Percentiles rank a stretch among this genome's conserved stretches.
phyloP scores from a whole-genome alignment of 495 filamentous ascomycete genomes.

The Chaetomium cochliodes region DNA sequence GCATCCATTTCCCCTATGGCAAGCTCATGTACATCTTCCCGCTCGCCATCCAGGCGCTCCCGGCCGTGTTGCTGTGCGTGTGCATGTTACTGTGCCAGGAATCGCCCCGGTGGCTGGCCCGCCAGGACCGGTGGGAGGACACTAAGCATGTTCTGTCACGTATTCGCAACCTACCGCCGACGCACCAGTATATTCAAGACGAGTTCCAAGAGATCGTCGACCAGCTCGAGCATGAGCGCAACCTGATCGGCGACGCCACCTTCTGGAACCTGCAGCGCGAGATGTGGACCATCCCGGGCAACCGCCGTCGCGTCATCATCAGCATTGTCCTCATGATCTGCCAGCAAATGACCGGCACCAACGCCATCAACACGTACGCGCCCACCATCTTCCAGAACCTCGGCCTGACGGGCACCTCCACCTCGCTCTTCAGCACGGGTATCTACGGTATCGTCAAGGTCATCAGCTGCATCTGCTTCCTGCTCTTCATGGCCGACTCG shows the following conservation, averaged over 20 bases:
- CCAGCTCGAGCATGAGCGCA: conserved; percentile 68
- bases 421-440: conserved; percentile 49
- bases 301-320: conserved; percentile 49
- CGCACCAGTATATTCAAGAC: conserved; percentile 63
- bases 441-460: conserved; percentile 54
- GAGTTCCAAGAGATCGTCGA: conserved; percentile 66
- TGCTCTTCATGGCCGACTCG: conserved; percentile 62
- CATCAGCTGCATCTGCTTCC: conserved; percentile 39
- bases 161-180: conserved; percentile 54
- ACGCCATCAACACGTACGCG: conserved; percentile 55
- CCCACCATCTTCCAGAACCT: conserved; percentile 52
- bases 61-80: conserved; percentile 57
- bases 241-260: conserved; percentile 58
- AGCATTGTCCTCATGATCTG: conserved; percentile 48
- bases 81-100: conserved; percentile 61
- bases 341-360: conserved; percentile 48
- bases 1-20: conserved; percentile 41
- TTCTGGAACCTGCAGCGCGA: conserved; percentile 67
- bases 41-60: conserved; percentile 64
- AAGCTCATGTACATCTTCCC: conserved; percentile 61
- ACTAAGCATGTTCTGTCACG: conserved; percentile 54
- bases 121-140: conserved; percentile 67
- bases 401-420: conserved; percentile 47
- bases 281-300: conserved; percentile 65
- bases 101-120: conserved; percentile 69